phyloP scores from a whole-genome alignment of 352 stramenopile genomes.

The Thraustochytrium sp. region DNA sequence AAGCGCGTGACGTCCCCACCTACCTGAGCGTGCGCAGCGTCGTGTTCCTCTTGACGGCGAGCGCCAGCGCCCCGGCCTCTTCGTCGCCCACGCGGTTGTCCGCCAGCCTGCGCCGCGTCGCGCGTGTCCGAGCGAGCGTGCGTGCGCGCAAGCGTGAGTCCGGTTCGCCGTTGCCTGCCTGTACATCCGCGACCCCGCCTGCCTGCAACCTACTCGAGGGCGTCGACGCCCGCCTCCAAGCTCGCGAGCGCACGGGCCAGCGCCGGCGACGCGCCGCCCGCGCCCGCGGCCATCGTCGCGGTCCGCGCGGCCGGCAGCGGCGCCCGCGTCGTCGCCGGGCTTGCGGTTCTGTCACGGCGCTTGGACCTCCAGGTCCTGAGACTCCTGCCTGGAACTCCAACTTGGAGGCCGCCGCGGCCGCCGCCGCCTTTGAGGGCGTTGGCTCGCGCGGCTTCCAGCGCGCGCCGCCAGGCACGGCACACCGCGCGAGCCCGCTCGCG shows the following conservation, averaged over 20 bases:
- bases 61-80: background rate
- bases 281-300: no score
- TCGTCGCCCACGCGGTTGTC: background rate
- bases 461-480: no score
- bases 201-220: background rate
- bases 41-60: background rate
- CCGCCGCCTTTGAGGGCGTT: no score
- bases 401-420: no score
- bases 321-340: no score
- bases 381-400: no score
- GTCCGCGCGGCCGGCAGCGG: background rate
- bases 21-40: background rate
- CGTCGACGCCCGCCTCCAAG: background rate
- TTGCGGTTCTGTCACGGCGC: no score
- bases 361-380: no score
- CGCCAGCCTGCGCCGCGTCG: background rate
- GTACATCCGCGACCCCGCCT: no score
- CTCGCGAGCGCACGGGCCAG: background rate
- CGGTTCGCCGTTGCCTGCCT: background rate
- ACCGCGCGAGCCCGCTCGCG: no score
- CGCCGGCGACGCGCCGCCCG: no score
- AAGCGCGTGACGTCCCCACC: background rate
- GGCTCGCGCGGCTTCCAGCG: no score
- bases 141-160: background rate
- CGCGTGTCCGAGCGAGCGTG: background rate